phyloP scores from a whole-genome alignment of 2,329 filamentous ascomycete species.

The Nakataea oryzae region DNA sequence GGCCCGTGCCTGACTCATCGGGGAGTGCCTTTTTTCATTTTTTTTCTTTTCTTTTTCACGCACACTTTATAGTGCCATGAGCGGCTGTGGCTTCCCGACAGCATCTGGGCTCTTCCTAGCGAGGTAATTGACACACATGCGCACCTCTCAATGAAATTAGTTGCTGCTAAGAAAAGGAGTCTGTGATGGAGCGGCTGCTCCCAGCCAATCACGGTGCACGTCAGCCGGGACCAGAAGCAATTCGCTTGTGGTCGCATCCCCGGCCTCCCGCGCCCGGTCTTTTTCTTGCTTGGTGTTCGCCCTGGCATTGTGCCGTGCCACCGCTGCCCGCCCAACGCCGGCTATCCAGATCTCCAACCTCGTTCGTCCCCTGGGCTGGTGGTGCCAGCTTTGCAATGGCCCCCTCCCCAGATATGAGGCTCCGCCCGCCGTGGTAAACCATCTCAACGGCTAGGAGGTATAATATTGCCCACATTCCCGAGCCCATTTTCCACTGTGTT shows the following conservation, averaged over 20 bases:
- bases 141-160: not conserved
- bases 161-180: not conserved
- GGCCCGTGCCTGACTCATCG: not conserved
- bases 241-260: not conserved
- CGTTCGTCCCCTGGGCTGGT: too few species aligned
- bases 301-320: not conserved
- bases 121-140: not conserved
- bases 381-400: too few species aligned
- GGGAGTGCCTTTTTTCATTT: not conserved
- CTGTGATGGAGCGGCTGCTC: not conserved
- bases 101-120: not conserved
- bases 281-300: not conserved
- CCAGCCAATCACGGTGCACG: not conserved
- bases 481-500: not conserved
- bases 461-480: too few species aligned
- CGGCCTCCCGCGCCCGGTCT: not conserved
- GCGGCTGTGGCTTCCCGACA: too few species aligned
- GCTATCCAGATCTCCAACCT: not conserved
- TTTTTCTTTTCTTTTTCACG: not conserved
- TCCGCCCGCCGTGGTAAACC: not conserved
- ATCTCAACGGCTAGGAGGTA: too few species aligned
- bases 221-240: not conserved
- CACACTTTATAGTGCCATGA: not conserved
- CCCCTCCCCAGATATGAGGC: not conserved
- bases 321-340: not conserved